Percentiles rank a stretch among this genome's conserved stretches.
Evolutionary conservation across 202 grass and related monocot species (phyloP).

Genomic region (Setaria italica): DNA sequence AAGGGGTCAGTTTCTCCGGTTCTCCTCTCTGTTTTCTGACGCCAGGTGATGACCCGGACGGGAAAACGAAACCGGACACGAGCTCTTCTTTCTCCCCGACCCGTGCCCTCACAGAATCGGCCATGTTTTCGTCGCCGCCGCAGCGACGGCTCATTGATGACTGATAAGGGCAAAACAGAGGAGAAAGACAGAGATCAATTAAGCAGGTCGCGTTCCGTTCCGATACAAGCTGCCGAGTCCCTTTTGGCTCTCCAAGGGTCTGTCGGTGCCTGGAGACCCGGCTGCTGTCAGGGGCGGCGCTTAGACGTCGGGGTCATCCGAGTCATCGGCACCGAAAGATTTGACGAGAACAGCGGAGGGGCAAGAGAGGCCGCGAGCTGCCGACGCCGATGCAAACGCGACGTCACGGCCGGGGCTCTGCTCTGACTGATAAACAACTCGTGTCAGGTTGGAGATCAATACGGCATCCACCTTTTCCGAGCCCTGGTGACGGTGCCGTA

Average conservation of each 20-base stretch:
- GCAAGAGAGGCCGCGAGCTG: not conserved
- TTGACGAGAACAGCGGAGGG: constrained; percentile 1
- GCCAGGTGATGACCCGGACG: constrained; percentile 8
- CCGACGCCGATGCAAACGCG: constrained; percentile 1
- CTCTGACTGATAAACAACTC: not conserved
- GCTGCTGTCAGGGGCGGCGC: constrained; percentile 17
- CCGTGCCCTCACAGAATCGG: not conserved
- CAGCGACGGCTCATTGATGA: not conserved
- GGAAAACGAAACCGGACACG: not conserved
- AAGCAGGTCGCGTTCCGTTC: not conserved
- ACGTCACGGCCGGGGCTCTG: not conserved
- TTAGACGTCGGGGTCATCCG: constrained; percentile 44
- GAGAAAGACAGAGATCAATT: not conserved
- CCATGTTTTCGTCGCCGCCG: not conserved
- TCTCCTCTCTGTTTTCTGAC: not conserved
- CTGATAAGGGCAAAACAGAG: not conserved
- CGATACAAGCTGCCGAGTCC: not conserved
- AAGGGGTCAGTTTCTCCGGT: not conserved
- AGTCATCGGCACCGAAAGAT: constrained; percentile 43
- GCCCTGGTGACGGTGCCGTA: not conserved
- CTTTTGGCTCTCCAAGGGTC: not conserved
- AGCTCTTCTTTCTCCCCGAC: not conserved
- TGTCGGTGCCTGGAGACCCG: not conserved
- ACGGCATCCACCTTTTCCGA: not conserved
- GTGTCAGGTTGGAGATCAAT: constrained; percentile 7